Conservation (phyloP, 495 filamentous ascomycete species). For the Symbiotaphrina buchneri region DNA sequence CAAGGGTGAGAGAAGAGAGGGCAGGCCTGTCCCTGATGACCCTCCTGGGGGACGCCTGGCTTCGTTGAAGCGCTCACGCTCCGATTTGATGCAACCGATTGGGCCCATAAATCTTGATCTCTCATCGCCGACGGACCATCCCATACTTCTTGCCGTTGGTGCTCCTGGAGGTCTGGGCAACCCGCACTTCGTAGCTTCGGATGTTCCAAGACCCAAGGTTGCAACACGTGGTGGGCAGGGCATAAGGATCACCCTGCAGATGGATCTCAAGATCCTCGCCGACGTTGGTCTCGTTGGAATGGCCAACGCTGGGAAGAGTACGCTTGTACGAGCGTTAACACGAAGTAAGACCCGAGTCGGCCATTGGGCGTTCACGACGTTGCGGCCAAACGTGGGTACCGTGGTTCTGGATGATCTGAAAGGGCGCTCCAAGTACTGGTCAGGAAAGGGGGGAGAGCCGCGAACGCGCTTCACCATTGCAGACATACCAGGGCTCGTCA, state of each 20-base stretch:
- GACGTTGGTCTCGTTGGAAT: conserved; percentile 88
- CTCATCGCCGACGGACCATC: conserved; percentile 52
- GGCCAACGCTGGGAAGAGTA: conserved; percentile 92
- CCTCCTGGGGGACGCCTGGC: no score
- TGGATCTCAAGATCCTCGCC: conserved; percentile 86
- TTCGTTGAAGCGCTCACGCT: no score
- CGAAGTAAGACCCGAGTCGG: conserved; percentile 74
- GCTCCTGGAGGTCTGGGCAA: conserved; percentile 82
- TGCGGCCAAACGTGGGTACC: conserved; percentile 86
- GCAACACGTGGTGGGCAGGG: conserved; percentile 71
- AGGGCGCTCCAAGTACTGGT: conserved; percentile 26
- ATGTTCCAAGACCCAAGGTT: conserved; percentile 51
- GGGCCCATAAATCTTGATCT: conserved; percentile 66
- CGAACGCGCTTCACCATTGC: conserved; percentile 77
- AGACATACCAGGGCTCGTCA: conserved; percentile 83
- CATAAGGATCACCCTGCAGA: conserved; percentile 53
- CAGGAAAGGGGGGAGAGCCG: conserved; percentile 12
- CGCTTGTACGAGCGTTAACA: conserved; percentile 66
- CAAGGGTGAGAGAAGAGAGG: no score
- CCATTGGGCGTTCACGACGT: conserved; percentile 90
- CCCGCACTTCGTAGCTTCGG: conserved; percentile 63
- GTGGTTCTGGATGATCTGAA: conserved; percentile 70
- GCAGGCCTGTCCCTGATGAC: no score
- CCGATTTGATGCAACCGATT: conserved; percentile 40
- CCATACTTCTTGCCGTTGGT: conserved; percentile 77